Percentiles rank a stretch among this genome's conserved stretches.
phyloP scores from a whole-genome alignment of 495 filamentous ascomycete species.

The Ramalina peruviana region DNA sequence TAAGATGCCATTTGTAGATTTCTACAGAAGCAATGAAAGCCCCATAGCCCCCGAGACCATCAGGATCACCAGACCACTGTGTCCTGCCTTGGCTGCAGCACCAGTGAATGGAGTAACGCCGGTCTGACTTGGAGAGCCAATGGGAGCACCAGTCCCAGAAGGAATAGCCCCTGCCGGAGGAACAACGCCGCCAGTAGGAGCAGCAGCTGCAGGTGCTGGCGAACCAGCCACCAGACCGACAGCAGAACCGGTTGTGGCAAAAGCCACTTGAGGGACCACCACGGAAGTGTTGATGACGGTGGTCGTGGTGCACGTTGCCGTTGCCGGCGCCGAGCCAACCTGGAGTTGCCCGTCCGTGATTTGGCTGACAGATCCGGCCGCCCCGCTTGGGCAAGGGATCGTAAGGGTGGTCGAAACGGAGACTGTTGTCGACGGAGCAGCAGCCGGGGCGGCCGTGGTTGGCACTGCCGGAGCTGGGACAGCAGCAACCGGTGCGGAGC shows the following conservation, averaged over 20 bases:
- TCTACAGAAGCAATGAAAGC: slow-evolving; percentile 6
- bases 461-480: slow-evolving; percentile 27
- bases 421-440: slow-evolving; percentile 30
- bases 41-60: slow-evolving; percentile 8
- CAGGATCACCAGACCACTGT: neutral
- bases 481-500: slow-evolving; percentile 12
- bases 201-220: slow-evolving; percentile 23
- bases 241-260: slow-evolving; percentile 41
- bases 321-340: slow-evolving; percentile 1
- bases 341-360: slow-evolving; percentile 11
- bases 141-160: neutral
- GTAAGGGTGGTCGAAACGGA: slow-evolving; percentile 45
- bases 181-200: slow-evolving; percentile 1
- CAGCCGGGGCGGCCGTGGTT: slow-evolving; percentile 20
- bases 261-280: slow-evolving; percentile 61
- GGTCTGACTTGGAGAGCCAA: neutral
- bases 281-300: slow-evolving; percentile 41
- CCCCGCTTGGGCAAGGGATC: slow-evolving; percentile 34
- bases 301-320: slow-evolving; percentile 36
- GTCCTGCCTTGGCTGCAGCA: slow-evolving; percentile 6
- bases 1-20: too few species aligned
- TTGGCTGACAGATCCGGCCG: slow-evolving; percentile 6
- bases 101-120: slow-evolving; percentile 11
- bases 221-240: slow-evolving; percentile 39
- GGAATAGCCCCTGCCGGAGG: neutral